Evolutionary conservation across 2,329 filamentous ascomycete genomes (phyloP).

Genomic region (Aureobasidium namibiae): DNA sequence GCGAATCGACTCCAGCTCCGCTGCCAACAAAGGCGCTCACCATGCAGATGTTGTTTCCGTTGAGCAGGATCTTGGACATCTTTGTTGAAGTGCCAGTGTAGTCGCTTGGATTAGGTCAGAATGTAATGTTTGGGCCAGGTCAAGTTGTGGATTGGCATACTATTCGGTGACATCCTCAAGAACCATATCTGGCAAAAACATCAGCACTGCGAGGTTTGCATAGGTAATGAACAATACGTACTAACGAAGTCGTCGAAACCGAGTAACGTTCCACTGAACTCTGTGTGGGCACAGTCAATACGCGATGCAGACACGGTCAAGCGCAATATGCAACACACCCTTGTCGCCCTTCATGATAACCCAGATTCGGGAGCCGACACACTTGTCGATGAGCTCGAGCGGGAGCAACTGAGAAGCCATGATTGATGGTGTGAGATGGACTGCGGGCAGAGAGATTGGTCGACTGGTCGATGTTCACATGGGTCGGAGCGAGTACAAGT

Average conservation of each 20-base stretch:
- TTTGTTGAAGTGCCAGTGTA: conserved; percentile 82
- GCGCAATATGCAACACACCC: conserved; percentile 46
- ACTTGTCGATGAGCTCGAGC: conserved; percentile 91
- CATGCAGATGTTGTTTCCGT: conserved; percentile 99
- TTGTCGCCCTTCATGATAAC: conserved; percentile 99
- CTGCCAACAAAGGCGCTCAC: conserved; percentile 41
- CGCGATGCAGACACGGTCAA: conserved; percentile 10
- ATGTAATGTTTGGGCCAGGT: not conserved
- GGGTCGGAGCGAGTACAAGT: not conserved
- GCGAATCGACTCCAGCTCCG: not conserved
- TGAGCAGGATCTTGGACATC: conserved; percentile 87
- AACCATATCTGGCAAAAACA: conserved; percentile 71
- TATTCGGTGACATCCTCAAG: conserved; percentile 92
- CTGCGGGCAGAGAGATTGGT: not conserved
- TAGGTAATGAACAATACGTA: conserved; percentile 48
- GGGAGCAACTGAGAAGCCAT: conserved; percentile 28
- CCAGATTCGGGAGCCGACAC: conserved; percentile 95
- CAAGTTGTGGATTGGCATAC: conserved; percentile 47
- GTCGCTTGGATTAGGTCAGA: conserved; percentile 52
- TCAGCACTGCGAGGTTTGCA: conserved; percentile 11
- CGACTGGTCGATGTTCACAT: not conserved
- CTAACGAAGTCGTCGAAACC: conserved; percentile 99
- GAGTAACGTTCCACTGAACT: conserved; percentile 88
- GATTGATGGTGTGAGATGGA: not conserved
- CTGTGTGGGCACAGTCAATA: conserved; percentile 39